These are phyloP conservation scores for Trichoderma virens DNA, from an alignment of 495 filamentous ascomycete species.

Conservation along the genomic window DNA sequence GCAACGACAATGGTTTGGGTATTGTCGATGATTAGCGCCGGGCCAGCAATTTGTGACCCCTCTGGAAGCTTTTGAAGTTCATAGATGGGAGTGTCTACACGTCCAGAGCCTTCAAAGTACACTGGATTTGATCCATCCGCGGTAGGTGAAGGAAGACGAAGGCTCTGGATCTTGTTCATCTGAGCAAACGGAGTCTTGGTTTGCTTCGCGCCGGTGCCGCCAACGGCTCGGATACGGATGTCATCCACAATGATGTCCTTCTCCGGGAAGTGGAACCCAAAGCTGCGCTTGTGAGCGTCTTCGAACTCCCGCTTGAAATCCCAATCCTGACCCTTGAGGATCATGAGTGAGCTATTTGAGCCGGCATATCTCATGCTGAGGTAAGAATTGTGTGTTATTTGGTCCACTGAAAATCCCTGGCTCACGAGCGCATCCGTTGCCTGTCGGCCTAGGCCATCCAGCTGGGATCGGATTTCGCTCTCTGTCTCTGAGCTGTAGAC, in stretches of 20 bases:
- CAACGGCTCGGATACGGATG: conserved; percentile 79
- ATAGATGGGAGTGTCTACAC: conserved; percentile 76
- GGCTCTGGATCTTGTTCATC: conserved; percentile 54
- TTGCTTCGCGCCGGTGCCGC: conserved; percentile 68
- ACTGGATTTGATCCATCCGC: conserved; percentile 47
- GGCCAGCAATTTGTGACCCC: conserved; percentile 69
- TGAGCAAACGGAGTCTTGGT: conserved; percentile 61
- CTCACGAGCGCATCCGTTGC: conserved; percentile 54
- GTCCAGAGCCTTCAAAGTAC: conserved; percentile 60
- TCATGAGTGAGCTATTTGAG: conserved; percentile 84
- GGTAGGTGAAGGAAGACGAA: conserved; percentile 39
- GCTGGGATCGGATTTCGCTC: conserved; percentile 42
- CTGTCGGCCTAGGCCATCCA: conserved; percentile 58
- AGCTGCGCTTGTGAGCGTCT: conserved; percentile 82
- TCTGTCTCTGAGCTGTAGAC: conserved; percentile 55
- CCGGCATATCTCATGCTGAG: conserved; percentile 85
- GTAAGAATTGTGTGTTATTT: conserved; percentile 77
- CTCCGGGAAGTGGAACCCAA: conserved; percentile 83
- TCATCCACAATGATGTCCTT: conserved; percentile 90
- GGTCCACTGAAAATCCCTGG: conserved; percentile 64
- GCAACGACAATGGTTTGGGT: conserved; percentile 96
- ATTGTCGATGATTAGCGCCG: conserved; percentile 86
- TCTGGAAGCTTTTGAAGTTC: conserved; percentile 68
- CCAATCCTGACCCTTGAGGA: conserved; percentile 64
- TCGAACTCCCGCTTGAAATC: conserved; percentile 78